A percentile compares a stretch with the other conserved stretches of the same genome.
These are phyloP conservation scores for Apiospora rasikravindrae DNA, from an alignment of 2,329 filamentous ascomycete genomes.

Conservation along the genomic window DNA sequence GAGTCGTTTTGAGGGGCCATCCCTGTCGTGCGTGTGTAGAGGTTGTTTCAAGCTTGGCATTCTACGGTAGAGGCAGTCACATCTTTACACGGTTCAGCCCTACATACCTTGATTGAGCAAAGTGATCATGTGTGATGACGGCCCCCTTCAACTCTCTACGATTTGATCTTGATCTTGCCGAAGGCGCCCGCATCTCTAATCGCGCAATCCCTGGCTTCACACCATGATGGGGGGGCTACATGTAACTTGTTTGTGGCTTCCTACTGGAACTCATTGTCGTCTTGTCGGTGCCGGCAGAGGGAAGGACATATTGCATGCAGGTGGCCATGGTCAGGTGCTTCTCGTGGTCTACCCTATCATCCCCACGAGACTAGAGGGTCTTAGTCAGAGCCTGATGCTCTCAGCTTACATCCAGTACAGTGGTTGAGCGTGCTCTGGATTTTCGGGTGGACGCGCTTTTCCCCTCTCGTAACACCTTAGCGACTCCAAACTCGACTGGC, in stretches of 20 bases:
- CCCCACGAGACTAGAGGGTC: conserved; percentile 12
- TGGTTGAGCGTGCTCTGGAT: background rate
- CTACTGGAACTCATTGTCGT: background rate
- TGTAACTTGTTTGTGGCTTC: background rate
- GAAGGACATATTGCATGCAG: conserved; percentile 13
- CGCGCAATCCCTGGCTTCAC: conserved; percentile 1
- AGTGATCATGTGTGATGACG: conserved; percentile 14
- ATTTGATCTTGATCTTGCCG: conserved; percentile 17
- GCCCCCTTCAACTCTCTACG: conserved; percentile 10
- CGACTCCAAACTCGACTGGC: background rate
- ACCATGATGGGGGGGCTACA: background rate
- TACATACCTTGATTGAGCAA: conserved; percentile 6
- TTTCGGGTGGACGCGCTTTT: conserved; percentile 2
- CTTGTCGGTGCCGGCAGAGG: background rate
- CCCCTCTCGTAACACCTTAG: background rate
- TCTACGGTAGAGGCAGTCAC: background rate
- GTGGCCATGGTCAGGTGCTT: conserved; percentile 4
- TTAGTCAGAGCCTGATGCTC: conserved; percentile 13
- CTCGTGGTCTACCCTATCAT: conserved; percentile 11
- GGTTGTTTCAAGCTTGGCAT: conserved; percentile 13
- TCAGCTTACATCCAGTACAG: background rate
- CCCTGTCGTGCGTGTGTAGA: background rate
- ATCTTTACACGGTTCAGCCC: conserved; percentile 10
- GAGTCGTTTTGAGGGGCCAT: background rate
- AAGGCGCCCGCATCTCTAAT: background rate